Percentiles rank a stretch among this genome's conserved stretches.
Evolutionary conservation across 805 yeast genomes (phyloP).

Genomic region (Saturnispora ahearnii): DNA sequence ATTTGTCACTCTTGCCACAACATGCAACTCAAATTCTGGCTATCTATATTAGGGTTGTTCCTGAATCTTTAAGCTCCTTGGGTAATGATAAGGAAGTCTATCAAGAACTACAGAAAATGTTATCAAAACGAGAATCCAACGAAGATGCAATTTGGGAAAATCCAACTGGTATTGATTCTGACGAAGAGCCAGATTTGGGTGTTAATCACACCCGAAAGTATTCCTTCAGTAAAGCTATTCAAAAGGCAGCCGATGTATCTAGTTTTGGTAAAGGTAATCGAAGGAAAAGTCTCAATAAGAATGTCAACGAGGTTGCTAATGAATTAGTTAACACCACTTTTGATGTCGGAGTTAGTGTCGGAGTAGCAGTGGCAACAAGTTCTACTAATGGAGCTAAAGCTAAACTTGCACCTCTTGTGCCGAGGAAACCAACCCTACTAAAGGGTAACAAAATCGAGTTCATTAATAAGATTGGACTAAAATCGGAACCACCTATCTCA

Average conservation of each 20-base stretch:
- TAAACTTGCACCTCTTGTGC: conserved; percentile 33
- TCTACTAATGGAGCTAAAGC: conserved; percentile 8
- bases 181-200: conserved; percentile 3
- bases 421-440: conserved; percentile 37
- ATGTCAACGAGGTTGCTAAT: background rate
- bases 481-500: background rate
- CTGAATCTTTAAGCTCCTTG: conserved; percentile 52
- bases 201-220: background rate
- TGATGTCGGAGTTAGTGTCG: conserved; percentile 2
- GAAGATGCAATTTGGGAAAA: conserved; percentile 5
- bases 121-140: conserved; percentile 10
- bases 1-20: conserved; percentile 53
- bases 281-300: background rate
- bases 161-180: conserved; percentile 12
- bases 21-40: conserved; percentile 61
- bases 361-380: conserved; percentile 1
- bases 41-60: conserved; percentile 74
- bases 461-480: background rate
- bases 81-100: conserved; percentile 29
- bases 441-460: conserved; percentile 5
- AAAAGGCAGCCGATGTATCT: background rate
- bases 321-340: background rate
- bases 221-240: background rate
- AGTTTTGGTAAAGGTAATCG: background rate
- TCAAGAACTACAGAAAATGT: conserved; percentile 17